Percentiles rank a stretch among this genome's conserved stretches.
Evolutionary conservation across 2,329 filamentous ascomycete genomes (phyloP).

Genomic region (Tympanopsis confertula): DNA sequence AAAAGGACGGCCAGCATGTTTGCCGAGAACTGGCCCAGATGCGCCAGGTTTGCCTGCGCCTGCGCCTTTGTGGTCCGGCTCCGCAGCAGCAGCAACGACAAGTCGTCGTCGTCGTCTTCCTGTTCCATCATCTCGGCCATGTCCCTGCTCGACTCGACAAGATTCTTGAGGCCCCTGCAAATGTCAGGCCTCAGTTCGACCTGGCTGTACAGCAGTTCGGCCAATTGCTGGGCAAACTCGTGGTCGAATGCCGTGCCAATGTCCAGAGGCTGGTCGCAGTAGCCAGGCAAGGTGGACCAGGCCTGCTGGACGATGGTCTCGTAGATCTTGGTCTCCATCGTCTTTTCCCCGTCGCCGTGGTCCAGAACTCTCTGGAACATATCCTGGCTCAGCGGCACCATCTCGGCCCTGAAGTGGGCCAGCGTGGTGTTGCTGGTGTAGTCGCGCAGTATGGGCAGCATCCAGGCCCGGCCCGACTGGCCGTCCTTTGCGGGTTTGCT

Average conservation of each 20-base stretch:
- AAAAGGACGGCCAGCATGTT: constrained; percentile 92
- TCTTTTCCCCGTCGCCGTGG: constrained; percentile 72
- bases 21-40: constrained; percentile 69
- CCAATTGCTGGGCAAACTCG: constrained; percentile 75
- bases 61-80: constrained; percentile 64
- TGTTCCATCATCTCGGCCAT: constrained; percentile 59
- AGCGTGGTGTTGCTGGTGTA: constrained; percentile 81
- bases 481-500: constrained; percentile 59
- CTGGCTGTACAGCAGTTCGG: constrained; percentile 87
- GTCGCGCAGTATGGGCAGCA: constrained; percentile 83
- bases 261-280: constrained; percentile 85
- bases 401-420: constrained; percentile 71
- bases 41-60: constrained; percentile 70
- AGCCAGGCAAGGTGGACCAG: constrained; percentile 87
- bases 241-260: constrained; percentile 69
- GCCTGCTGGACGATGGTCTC: constrained; percentile 92
- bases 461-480: constrained; percentile 81
- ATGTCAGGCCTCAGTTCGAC: constrained; percentile 76
- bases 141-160: constrained; percentile 85
- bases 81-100: constrained; percentile 65
- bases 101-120: constrained; percentile 46
- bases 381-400: constrained; percentile 77
- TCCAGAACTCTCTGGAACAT: constrained; percentile 85
- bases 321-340: constrained; percentile 93
- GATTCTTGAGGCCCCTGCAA: constrained; percentile 71